Percentiles rank a stretch among this genome's conserved stretches.
These are phyloP conservation scores for Schizothecium vesticola DNA, from an alignment of 495 filamentous ascomycete genomes.

Conservation along the genomic window DNA sequence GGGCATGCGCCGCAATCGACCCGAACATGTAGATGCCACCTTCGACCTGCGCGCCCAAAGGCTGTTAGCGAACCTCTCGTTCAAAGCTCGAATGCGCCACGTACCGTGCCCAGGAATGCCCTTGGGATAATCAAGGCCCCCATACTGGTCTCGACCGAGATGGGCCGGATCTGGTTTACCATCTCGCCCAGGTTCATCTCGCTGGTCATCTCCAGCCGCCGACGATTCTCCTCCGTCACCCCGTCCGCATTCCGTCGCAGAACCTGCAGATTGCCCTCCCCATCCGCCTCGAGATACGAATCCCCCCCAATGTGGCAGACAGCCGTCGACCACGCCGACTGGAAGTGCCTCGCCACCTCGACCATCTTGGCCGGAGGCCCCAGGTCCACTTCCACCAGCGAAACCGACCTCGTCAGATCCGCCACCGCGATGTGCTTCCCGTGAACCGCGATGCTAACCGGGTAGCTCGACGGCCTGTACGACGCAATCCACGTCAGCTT, in stretches of 20 bases:
- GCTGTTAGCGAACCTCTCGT: conserved; percentile 22
- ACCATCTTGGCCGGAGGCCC: conserved; percentile 47
- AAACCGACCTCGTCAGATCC: conserved; percentile 91
- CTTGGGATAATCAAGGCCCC: conserved; percentile 67
- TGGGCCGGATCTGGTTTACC: conserved; percentile 70
- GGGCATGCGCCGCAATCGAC: conserved; percentile 59
- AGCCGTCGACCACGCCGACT: conserved; percentile 76
- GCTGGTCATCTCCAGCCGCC: conserved; percentile 63
- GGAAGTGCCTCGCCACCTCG: conserved; percentile 75
- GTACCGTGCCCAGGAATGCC: conserved; percentile 86
- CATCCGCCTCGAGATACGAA: conserved; percentile 73
- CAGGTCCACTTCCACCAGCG: conserved; percentile 58
- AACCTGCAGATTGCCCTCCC: conserved; percentile 81
- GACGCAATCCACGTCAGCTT: conserved; percentile 60
- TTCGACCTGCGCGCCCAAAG: conserved; percentile 57
- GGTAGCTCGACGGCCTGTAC: conserved; percentile 78
- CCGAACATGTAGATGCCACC: conserved; percentile 89
- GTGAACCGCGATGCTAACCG: conserved; percentile 71
- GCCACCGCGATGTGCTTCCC: conserved; percentile 72
- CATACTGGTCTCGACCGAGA: conserved; percentile 52
- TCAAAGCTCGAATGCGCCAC: conserved; percentile 18
- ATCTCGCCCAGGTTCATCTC: conserved; percentile 86
- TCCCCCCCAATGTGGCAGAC: conserved; percentile 61
- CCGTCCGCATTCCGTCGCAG: conserved; percentile 65
- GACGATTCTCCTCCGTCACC: conserved; percentile 66